Evolutionary conservation across 2,329 filamentous ascomycete species (phyloP).

Genomic region (Xylariaceae sp.): DNA sequence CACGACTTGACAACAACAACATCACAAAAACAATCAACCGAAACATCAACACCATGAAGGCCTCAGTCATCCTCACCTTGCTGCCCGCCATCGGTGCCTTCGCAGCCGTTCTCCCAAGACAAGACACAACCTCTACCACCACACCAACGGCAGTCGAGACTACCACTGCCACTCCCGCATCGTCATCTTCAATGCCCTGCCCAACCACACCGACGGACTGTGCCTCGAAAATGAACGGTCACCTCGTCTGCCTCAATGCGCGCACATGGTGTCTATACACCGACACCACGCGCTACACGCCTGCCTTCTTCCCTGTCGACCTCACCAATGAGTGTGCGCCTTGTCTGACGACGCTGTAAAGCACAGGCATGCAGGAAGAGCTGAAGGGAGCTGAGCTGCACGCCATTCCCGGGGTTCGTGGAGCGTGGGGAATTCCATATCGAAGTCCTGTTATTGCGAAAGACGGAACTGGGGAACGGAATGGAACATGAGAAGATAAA

Average conservation of each 20-base stretch:
- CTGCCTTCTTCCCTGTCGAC: slow-evolving; percentile 19
- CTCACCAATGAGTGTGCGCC: slow-evolving; percentile 14
- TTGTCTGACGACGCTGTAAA: slow-evolving; percentile 9
- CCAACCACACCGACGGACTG: slow-evolving; percentile 17
- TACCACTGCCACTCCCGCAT: no score
- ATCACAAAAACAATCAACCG: neutral
- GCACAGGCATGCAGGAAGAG: neutral
- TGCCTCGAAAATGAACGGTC: slow-evolving; percentile 10
- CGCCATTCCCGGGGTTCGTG: neutral
- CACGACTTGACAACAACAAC: neutral
- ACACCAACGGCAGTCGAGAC: slow-evolving; percentile 1
- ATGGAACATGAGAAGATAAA: neutral
- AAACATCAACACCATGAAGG: slow-evolving; percentile 12
- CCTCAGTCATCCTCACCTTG: slow-evolving; percentile 13
- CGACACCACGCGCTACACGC: slow-evolving; percentile 13
- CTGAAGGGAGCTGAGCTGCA: neutral
- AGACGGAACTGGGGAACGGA: neutral
- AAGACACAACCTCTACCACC: neutral
- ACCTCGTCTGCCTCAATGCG: slow-evolving; percentile 18
- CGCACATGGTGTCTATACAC: slow-evolving; percentile 20
- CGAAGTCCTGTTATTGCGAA: neutral
- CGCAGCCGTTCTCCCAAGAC: slow-evolving; percentile 11
- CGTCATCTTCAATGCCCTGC: slow-evolving; percentile 10
- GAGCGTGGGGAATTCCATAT: neutral
- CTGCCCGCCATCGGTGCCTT: slow-evolving; percentile 12